These are phyloP conservation scores for Aureobasidium sp. DNA, from an alignment of 2,329 filamentous ascomycete genomes.

Conservation along the genomic window DNA sequence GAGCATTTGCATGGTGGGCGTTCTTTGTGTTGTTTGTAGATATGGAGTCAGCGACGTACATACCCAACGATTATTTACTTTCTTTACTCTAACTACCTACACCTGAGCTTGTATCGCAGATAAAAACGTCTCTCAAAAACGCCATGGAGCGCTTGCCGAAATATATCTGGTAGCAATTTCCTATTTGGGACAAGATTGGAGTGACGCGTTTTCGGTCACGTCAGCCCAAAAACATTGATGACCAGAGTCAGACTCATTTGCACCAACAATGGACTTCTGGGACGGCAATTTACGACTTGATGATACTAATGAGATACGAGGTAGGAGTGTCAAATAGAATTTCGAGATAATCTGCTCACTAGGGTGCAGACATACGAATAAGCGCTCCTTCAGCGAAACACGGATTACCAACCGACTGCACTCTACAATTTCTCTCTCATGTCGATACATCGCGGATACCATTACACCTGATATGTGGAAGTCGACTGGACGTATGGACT, in stretches of 20 bases:
- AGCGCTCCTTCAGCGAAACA: not conserved
- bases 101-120: no score
- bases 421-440: conserved; percentile 27
- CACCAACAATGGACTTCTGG: conserved; percentile 1
- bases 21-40: not conserved
- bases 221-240: not conserved
- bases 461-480: conserved; percentile 30
- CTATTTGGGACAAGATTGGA: conserved; percentile 1
- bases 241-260: not conserved
- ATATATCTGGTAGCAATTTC: not conserved
- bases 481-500: conserved; percentile 31
- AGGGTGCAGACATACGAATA: not conserved
- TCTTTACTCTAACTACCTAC: not conserved
- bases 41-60: not conserved
- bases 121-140: no score
- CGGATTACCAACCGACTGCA: not conserved
- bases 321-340: not conserved
- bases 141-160: no score
- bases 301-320: not conserved
- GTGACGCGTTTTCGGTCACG: not conserved
- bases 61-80: not conserved
- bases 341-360: no score
- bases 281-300: not conserved
- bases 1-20: conserved; percentile 1
- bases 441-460: conserved; percentile 33